phyloP scores from a whole-genome alignment of 768 basidiomycete species.

The Lactarius pseudohatsudake region DNA sequence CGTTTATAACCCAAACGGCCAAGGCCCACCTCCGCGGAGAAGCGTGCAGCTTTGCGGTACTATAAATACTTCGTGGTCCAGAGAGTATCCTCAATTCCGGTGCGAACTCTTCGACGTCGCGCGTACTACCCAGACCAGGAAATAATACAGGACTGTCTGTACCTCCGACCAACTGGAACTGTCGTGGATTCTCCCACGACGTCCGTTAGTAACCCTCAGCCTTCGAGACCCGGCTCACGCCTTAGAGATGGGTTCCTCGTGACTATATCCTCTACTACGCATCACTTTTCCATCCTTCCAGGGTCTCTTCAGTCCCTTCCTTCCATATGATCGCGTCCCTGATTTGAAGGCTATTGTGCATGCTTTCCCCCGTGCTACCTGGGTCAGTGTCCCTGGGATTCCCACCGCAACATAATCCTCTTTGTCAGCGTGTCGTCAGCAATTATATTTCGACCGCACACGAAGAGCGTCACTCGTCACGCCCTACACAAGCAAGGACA shows the following conservation, averaged over 20 bases:
- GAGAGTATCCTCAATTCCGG: background rate
- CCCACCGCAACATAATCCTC: background rate
- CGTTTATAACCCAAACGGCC: background rate
- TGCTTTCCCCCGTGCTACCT: background rate
- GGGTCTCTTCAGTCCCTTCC: background rate
- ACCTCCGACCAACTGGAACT: background rate
- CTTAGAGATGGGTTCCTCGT: background rate
- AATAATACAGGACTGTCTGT: too few relatives aligned
- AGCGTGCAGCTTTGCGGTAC: background rate
- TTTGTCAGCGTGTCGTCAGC: background rate
- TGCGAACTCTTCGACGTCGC: background rate
- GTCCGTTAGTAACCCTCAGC: background rate
- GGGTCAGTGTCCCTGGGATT: background rate
- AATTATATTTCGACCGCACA: background rate
- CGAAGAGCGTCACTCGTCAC: background rate
- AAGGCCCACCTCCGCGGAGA: background rate
- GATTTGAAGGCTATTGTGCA: background rate
- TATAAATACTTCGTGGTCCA: background rate
- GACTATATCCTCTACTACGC: background rate
- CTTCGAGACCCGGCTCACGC: background rate
- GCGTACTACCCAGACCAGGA: background rate
- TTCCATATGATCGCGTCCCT: background rate
- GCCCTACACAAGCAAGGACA: background rate
- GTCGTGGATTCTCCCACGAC: background rate
- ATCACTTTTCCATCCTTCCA: background rate